Base-by-base conservation (phyloP, 352 stramenopile genomes). In the Pelagophyceae sp. region DNA sequence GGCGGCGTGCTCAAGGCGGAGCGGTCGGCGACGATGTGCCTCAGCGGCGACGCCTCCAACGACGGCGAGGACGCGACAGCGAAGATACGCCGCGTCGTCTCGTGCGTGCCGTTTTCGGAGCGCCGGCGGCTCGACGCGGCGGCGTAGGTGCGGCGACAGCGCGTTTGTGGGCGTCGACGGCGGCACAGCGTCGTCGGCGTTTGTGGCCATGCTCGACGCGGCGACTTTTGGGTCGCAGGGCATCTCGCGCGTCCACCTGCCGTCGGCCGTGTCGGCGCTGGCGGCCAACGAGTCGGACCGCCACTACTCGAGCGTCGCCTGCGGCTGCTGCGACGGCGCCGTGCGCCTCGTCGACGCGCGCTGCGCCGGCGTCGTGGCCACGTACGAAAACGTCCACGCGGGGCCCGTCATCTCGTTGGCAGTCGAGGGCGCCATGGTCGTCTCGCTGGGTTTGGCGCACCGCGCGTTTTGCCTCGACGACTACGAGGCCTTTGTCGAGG, bases 281-380 rank as follows among this genome's bases (percentile, higher is more conserved):
- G n/a, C 63, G 32, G 2, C 37, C 23, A 23, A 1, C 0, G 32
- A 40, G 23, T 72, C 37, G 0, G 32, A 17, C 63, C 23, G n/a
- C 23, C 23, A 17, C 54, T 69, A 63, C 29, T 40, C 78, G 27
- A 81, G 77, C 75, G 67, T 81, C 50, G 45, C 69, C 19, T 72
- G 69, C 5, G 78, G 78, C 38, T 35, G 77, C 15, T 25, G 51
- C n/a, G 51, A 74, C 72, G 77, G 77, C 0, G 70, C 58, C 60
- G 67, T 82, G n/a, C 61, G 75, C 25, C 50, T 82, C 27, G 35
- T 78, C 27, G 78, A 82, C 76, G 65, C 67, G 3, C 51, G 38
- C n/a, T n/a, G 54, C 11, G 15, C 11, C 15, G 6, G 25, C 15
- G 54, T 29, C 15, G 54, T n/a, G 54, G 29, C 15, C 11, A 15